Percentiles rank a stretch among this genome's conserved stretches.
Conservation (phyloP, 257 asterid species). For the Paulownia fortunei region DNA sequence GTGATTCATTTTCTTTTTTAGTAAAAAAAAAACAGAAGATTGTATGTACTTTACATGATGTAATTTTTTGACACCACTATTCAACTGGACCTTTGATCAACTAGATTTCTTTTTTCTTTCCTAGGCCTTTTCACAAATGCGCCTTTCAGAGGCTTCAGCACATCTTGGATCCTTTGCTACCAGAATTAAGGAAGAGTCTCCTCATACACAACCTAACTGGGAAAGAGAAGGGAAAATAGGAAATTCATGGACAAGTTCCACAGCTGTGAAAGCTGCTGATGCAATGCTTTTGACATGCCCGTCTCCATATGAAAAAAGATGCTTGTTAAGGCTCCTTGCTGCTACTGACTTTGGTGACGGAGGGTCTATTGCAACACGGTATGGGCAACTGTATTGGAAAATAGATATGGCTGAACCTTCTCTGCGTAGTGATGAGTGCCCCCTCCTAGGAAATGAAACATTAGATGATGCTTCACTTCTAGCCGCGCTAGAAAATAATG, state of each 20-base stretch:
- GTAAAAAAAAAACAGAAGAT: conserved; percentile 2
- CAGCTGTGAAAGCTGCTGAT: conserved; percentile 92
- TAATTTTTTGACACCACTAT: neutral
- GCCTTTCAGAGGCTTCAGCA: conserved; percentile 92
- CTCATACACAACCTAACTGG: conserved; percentile 47
- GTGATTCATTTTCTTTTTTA: conserved; percentile 10
- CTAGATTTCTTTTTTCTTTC: conserved; percentile 27
- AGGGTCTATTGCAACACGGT: conserved; percentile 73
- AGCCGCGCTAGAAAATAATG: conserved; percentile 75
- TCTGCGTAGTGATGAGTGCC: conserved; percentile 77
- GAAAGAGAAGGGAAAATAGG: conserved; percentile 69
- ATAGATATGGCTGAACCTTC: conserved; percentile 95
- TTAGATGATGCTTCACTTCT: conserved; percentile 87
- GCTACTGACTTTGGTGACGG: conserved; percentile 93
- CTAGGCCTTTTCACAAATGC: conserved; percentile 99
- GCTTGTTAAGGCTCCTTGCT: conserved; percentile 89
- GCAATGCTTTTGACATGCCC: conserved; percentile 83
- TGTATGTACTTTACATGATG: conserved; percentile 1
- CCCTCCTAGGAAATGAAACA: conserved; percentile 82
- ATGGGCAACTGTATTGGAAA: conserved; percentile 82
- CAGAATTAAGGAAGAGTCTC: conserved; percentile 87
- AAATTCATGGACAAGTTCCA: conserved; percentile 71
- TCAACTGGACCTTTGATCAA: conserved; percentile 22
- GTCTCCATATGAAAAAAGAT: conserved; percentile 90
- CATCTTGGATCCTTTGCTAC: conserved; percentile 90